These are phyloP conservation scores for Russula lepida DNA, from an alignment of 768 basidiomycete species.

Conservation along the genomic window DNA sequence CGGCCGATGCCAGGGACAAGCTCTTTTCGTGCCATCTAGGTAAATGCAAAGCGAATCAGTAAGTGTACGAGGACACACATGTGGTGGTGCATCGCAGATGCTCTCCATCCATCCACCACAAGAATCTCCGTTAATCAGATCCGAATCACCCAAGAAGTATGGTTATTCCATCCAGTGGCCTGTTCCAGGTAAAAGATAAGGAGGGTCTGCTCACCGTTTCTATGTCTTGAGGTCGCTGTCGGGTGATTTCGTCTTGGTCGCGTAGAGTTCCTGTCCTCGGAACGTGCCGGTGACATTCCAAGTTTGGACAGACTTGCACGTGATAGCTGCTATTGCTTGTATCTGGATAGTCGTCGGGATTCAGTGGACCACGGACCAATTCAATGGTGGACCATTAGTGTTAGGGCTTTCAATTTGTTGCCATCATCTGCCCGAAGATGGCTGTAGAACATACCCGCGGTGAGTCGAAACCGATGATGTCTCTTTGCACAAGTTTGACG, in stretches of 20 bases:
- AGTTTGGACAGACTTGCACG: not conserved
- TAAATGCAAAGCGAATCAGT: constrained; percentile 8
- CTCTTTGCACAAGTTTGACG: not conserved
- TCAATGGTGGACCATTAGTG: not conserved
- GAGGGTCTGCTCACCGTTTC: constrained; percentile 34
- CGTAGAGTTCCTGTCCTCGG: constrained; percentile 17
- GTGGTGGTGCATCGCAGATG: constrained; percentile 30
- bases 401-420: no score
- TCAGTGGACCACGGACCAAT: no score
- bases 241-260: constrained; percentile 21
- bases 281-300: constrained; percentile 4
- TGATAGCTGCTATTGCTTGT: no score
- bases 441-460: constrained; percentile 10
- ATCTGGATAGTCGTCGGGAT: no score
- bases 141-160: not conserved
- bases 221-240: constrained; percentile 36
- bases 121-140: constrained; percentile 16
- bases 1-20: constrained; percentile 75
- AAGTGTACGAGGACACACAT: not conserved
- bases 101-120: constrained; percentile 29
- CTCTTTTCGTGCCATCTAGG: constrained; percentile 81
- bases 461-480: not conserved
- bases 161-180: not conserved
- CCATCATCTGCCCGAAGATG: not conserved
- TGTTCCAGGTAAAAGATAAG: constrained; percentile 11